Evolutionary conservation across 73 alveolate genomes (phyloP).

Genomic region (Paramecium primaurelia): DNA sequence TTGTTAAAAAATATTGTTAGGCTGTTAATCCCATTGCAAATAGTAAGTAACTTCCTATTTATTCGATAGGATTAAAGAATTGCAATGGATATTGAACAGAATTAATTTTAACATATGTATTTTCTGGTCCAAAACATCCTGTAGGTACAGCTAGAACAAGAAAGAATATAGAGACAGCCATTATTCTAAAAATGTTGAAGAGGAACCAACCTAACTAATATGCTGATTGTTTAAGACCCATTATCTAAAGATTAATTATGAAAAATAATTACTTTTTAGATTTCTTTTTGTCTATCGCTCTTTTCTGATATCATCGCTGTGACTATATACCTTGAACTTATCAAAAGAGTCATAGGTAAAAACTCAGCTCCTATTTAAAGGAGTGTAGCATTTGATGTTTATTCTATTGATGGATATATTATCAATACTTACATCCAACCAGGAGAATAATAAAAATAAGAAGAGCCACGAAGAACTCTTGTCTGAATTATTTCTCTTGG

Average conservation of each 20-base stretch:
- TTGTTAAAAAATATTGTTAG: neutral
- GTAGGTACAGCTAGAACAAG: neutral
- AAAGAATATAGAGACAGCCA: neutral
- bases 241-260: neutral
- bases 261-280: neutral
- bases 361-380: neutral
- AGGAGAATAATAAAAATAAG: neutral
- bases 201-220: conserved; percentile 26
- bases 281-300: conserved; percentile 22
- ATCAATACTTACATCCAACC: neutral
- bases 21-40: neutral
- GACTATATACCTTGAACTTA: neutral
- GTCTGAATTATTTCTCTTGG: neutral
- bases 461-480: neutral
- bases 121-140: neutral
- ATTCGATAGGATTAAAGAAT: neutral
- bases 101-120: neutral
- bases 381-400: neutral
- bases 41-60: neutral
- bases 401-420: too few species aligned
- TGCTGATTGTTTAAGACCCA: conserved; percentile 23
- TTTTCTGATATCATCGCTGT: conserved; percentile 26
- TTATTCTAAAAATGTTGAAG: neutral
- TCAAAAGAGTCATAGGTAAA: conserved; percentile 3
- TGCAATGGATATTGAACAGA: too few species aligned